Base-by-base conservation (phyloP, 352 stramenopile genomes). In the Phytophthora quininea region DNA sequence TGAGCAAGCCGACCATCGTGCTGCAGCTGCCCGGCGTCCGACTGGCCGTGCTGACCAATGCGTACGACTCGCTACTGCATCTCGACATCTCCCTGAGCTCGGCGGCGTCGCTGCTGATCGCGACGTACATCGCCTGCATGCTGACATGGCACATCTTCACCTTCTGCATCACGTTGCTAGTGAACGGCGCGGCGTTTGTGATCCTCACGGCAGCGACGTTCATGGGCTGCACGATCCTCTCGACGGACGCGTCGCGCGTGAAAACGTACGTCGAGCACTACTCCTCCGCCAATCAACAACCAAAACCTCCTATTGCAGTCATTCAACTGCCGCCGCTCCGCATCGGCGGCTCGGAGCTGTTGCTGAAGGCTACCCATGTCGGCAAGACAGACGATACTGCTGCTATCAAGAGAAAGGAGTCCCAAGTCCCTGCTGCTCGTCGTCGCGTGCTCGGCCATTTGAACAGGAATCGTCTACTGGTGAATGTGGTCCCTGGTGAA, bases 1-100 rank as follows among this genome's bases (percentile, higher is more conserved):
- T 70, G 3, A 30, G 47, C 54, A 78, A 67, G 27, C 75, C 79
- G 15, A 82, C 73, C 47, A 70, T 92, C 52, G 80, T 91, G 57
- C 71, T 92, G 52, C 77, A 87, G 49, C 79, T 92, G 56, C 80
- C 86, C 19, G 84, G 82, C 57, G 76, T 91, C 48, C 80, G 72
- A 40, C 53, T 79, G n/a, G 64, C 75, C 12, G 62, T 85, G 37
- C 59, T 86, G 12, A 68, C 77, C 1, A 74, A 62, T 30, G 51
- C 62, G n/a, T 76, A 58, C 47, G 62, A 74, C 45, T 71, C 64
- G n/a, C 58, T 76, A 32, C 56, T 74, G 54, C 58, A 71, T 57
- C 43, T 71, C 15, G 67, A 71, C 10, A 45, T 72, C 6, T 56
- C 69, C 33, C 62, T 80, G 45, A 67, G 57, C 53, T 76, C 71